phyloP scores from a whole-genome alignment of 495 filamentous ascomycete species.

The Immersiella caudata region DNA sequence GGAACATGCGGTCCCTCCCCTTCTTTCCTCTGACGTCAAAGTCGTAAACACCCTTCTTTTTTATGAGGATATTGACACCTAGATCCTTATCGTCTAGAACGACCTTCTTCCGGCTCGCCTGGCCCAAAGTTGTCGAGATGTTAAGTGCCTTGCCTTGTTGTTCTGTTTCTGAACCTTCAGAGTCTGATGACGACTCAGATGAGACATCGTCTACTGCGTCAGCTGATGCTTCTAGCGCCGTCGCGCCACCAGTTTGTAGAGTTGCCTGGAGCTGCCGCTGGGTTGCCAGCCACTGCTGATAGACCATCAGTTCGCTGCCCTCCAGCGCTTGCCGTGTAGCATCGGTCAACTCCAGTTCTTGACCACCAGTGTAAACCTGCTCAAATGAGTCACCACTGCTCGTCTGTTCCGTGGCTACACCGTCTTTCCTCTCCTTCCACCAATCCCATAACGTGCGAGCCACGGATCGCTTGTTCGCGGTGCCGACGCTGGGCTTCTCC shows the following conservation, averaged over 20 bases:
- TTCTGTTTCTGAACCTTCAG: constrained; percentile 86
- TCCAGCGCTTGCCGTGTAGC: constrained; percentile 66
- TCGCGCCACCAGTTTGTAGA: constrained; percentile 65
- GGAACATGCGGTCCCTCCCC: constrained; percentile 91
- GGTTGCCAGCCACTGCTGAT: constrained; percentile 88
- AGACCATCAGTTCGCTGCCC: constrained; percentile 72
- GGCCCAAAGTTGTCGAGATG: constrained; percentile 76
- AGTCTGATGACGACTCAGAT: constrained; percentile 75
- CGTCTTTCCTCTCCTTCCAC: constrained; percentile 69
- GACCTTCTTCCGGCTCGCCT: constrained; percentile 79
- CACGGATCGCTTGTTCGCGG: constrained; percentile 45
- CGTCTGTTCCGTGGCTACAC: constrained; percentile 61
- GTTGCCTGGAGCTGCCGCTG: constrained; percentile 78
- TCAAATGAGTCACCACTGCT: constrained; percentile 63
- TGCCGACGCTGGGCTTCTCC: constrained; percentile 56
- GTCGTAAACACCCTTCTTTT: constrained; percentile 83
- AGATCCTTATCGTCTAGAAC: constrained; percentile 82
- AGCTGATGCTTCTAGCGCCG: constrained; percentile 66
- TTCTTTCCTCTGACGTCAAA: constrained; percentile 93
- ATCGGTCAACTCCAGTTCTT: constrained; percentile 60
- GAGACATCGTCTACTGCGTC: constrained; percentile 84
- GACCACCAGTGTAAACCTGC: constrained; percentile 66
- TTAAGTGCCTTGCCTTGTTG: constrained; percentile 92
- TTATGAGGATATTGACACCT: constrained; percentile 87
- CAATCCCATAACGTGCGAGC: constrained; percentile 69